Base-by-base conservation (phyloP, 2,329 filamentous ascomycete species). In the Tolypocladium paradoxum region DNA sequence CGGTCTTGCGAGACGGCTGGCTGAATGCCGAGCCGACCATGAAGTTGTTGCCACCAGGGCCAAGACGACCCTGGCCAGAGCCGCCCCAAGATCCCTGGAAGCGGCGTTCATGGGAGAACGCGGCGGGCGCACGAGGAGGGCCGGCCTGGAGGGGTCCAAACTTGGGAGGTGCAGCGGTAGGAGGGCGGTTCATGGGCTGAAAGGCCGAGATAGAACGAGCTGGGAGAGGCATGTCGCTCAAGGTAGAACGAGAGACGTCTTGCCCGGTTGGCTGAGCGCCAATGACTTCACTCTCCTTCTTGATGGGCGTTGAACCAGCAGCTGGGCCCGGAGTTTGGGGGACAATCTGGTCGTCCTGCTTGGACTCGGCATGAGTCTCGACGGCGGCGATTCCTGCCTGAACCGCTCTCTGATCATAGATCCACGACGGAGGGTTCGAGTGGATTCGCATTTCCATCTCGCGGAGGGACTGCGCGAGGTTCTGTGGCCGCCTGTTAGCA, bases 131-230 rank as follows among this genome's bases (percentile, higher is more conserved):
- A 4, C 67, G 64, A 27, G 65, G 60, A 8, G 65, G 64, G 2
- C 61, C 60, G 5, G 58, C 60, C 6, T 62, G 60, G 8, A 65
- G 57, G 7, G 65, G 65, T 1, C 66, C 65, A 48, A 67, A 68
- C 51, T 64, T 64, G 11, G 66, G 60, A 34, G 67, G 61, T 1
- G 57, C 61, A 11, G 52, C 54, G n/a, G 58, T 53, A 16, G 55
- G 35, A 9, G 58, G 38, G 1, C 64, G 60, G 27, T 46, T 46
- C 11, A 49, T 53, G 11, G 56, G 52, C 37, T 68, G 67, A 29
- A 66, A 65, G 48, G 55, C 57, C 3, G 65, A 61, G 3, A 55
- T 37, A 16, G 64, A 58, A 12, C 63, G 64, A 22, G 51, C 45
- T n/a, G 57, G 56, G 29, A n/a, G 34, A 24, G 27, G 8, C 18